phyloP scores from a whole-genome alignment of 164 flowering plant species.

The Warburgia ugandensis region DNA sequence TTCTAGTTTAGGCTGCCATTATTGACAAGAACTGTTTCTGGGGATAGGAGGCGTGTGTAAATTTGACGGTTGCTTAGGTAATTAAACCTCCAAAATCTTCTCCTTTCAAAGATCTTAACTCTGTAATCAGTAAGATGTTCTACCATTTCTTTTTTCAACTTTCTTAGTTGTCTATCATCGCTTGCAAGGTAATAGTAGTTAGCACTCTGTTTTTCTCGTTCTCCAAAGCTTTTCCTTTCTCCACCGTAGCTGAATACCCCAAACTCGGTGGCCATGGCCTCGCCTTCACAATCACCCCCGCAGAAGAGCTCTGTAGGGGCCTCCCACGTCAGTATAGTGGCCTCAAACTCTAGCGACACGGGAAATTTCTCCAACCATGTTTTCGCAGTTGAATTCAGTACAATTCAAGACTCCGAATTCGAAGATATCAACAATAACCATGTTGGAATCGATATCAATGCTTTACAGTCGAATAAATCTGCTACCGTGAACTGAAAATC shows the following conservation, averaged over 20 bases:
- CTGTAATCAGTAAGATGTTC: no score
- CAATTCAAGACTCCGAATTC: constrained; percentile 51
- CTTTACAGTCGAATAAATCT: constrained; percentile 42
- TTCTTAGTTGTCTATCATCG: no score
- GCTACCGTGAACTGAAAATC: constrained; percentile 41
- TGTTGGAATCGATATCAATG: constrained; percentile 60
- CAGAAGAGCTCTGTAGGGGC: constrained; percentile 19
- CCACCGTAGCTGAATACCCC: constrained; percentile 38
- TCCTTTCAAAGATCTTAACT: no score
- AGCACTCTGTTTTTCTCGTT: constrained; percentile 31
- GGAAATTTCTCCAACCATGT: constrained; percentile 39
- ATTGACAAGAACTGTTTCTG: no score
- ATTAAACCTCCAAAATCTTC: no score
- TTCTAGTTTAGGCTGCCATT: no score
- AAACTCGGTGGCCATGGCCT: constrained; percentile 55
- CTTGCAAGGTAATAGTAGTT: no score
- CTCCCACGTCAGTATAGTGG: constrained; percentile 56
- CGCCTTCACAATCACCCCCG: constrained; percentile 43
- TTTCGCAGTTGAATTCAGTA: constrained; percentile 65
- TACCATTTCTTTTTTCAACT: no score
- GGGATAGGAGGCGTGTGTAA: no score
- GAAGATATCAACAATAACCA: constrained; percentile 60
- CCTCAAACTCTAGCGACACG: constrained; percentile 26
- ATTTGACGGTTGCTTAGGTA: no score
- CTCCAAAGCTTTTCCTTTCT: constrained; percentile 45